Base-by-base conservation (phyloP, 805 yeast genomes). In the Candida fluviatilis region DNA sequence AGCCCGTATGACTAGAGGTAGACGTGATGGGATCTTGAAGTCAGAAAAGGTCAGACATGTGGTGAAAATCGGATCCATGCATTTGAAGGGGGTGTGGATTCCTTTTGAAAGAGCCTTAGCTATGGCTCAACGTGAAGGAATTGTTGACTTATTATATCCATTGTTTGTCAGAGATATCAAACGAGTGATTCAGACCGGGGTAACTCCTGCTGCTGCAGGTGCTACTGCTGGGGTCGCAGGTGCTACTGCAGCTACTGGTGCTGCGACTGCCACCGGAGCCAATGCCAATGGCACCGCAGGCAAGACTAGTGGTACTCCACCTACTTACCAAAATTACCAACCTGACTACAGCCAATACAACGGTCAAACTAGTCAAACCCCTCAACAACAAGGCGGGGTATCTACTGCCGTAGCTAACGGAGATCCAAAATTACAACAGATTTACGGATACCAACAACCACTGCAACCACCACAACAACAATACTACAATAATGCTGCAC, bases 61-160 rank as follows among this genome's bases (percentile, higher is more conserved):
- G 4, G 57, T 61, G 11, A 60, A 62, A 44, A 55, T 55, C 5
- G 71, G 71, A 0, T 49, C 66, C 3, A 65, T 65, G 70, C 60
- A 60, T 37, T 47, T 65, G 36, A 65, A 65, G 39, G 71, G 71
- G 5, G 66, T 65, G 1, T 65, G 71, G 71, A 55, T 65, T 13
- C 95, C 95, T 1, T 84, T 83, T 54, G 91, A 84, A 45, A 68
- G 93, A 36, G 95, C 95, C 1, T 66, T 80, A 34, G 82, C 83
- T 24, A 81, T 84, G 78, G 95, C 95, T 13, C 83, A 82, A 58
- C 69, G 82, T 45, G 93, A 85, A 56, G 84, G 86, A 29, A 83
- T 82, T 43, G 77, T 75, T 18, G 87, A 82, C 48, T 52, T 75
- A 27, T 66, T 82, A 42, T 80, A 79, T 51, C 87, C 88, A 2